Percentiles rank a stretch among this genome's conserved stretches.
Evolutionary conservation across 345 rosid species (phyloP).

Genomic region (Zanthoxylum bungeanum): DNA sequence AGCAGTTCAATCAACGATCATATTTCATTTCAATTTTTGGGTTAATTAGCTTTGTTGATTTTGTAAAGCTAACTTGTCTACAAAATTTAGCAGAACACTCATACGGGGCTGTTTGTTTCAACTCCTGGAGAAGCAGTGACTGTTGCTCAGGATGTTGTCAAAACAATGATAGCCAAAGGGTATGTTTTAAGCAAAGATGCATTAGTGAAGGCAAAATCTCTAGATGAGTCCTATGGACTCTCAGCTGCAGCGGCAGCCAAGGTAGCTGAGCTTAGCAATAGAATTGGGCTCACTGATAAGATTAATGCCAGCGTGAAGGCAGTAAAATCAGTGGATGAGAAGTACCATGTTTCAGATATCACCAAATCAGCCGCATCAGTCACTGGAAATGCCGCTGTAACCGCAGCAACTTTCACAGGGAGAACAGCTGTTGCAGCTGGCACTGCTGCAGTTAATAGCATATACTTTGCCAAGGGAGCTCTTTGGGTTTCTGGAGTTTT

Average conservation of each 20-base stretch:
- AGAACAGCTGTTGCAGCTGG: conserved; percentile 65
- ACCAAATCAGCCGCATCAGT: conserved; percentile 60
- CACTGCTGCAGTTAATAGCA: conserved; percentile 61
- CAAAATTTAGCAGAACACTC: conserved; percentile 39
- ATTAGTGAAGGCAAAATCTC: conserved; percentile 60
- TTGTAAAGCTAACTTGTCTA: neutral
- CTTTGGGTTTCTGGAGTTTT: conserved; percentile 74
- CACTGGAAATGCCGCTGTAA: conserved; percentile 67
- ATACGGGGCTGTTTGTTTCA: conserved; percentile 39
- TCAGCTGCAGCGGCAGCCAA: conserved; percentile 61
- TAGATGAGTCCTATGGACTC: conserved; percentile 62
- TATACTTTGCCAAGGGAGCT: conserved; percentile 77
- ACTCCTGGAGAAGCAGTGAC: conserved; percentile 74
- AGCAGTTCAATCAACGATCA: too few species aligned
- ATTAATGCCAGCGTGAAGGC: conserved; percentile 57
- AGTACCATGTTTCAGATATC: conserved; percentile 60
- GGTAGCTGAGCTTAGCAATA: conserved; percentile 60
- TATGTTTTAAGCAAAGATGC: conserved; percentile 77
- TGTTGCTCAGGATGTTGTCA: conserved; percentile 74
- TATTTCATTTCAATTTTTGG: neutral
- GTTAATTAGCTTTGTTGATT: neutral
- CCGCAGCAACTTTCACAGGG: conserved; percentile 61
- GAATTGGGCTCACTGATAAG: conserved; percentile 67
- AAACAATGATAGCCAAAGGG: too few species aligned
- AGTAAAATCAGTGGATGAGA: conserved; percentile 64